phyloP scores from a whole-genome alignment of 139 green algal genomes.

The Chlorella sp. region DNA sequence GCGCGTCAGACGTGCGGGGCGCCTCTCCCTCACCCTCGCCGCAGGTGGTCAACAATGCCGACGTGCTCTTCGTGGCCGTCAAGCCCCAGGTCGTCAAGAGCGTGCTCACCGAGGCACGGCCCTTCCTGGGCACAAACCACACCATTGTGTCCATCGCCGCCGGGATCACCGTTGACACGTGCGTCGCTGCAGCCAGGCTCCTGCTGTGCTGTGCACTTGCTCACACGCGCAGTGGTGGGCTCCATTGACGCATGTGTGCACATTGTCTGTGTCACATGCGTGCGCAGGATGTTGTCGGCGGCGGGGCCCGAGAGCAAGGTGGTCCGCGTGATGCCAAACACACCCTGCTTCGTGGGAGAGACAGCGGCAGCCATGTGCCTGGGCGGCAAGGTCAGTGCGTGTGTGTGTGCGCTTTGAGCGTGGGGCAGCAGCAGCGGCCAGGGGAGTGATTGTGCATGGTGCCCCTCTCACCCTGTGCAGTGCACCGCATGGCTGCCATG shows the following conservation, averaged over 20 bases:
- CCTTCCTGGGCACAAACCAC: conserved; percentile 2
- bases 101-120: conserved; percentile 31
- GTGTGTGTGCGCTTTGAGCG: too few species aligned
- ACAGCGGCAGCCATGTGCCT: conserved; percentile 86
- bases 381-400: conserved; percentile 54
- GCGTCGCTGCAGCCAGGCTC: too few species aligned
- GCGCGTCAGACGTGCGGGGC: too few species aligned
- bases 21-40: too few species aligned
- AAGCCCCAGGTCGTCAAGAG: conserved; percentile 84
- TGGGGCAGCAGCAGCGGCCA: too few species aligned
- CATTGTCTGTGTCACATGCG: conserved; percentile 92
- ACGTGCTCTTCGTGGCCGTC: conserved; percentile 88
- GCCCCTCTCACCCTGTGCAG: too few species aligned
- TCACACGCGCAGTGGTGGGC: background rate
- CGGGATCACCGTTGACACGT: conserved; percentile 72
- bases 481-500: too few species aligned
- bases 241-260: conserved; percentile 61
- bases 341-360: conserved; percentile 88
- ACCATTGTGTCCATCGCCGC: conserved; percentile 91
- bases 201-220: background rate
- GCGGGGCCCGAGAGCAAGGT: conserved; percentile 51
- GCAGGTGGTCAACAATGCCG: conserved; percentile 60
- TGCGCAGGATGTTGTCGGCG: conserved; percentile 58
- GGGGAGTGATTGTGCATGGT: too few species aligned
- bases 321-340: conserved; percentile 98